Conservation (phyloP, 441 rosid genomes). For the Gossypium gossypioides region DNA sequence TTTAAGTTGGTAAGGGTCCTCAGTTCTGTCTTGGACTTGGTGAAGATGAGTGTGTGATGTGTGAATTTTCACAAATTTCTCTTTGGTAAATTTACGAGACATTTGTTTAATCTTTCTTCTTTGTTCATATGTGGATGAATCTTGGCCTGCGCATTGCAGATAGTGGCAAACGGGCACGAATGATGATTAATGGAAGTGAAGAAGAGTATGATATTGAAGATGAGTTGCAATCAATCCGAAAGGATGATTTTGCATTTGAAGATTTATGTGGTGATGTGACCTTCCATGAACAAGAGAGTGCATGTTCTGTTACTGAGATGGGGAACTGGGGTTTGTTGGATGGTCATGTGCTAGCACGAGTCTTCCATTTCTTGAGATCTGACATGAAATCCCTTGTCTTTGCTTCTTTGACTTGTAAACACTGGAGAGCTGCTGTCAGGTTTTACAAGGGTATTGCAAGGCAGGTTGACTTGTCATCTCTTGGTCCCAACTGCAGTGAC, state of each 20-base stretch:
- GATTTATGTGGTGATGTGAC: conserved; percentile 60
- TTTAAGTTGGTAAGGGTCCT: not conserved
- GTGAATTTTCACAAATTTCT: not conserved
- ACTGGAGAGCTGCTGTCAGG: conserved; percentile 75
- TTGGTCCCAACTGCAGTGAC: conserved; percentile 75
- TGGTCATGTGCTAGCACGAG: conserved; percentile 65
- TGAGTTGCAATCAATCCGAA: conserved; percentile 33
- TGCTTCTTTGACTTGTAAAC: conserved; percentile 87
- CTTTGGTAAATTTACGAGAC: not conserved
- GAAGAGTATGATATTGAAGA: conserved; percentile 55
- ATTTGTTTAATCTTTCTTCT: conserved; percentile 1
- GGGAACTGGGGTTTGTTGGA: conserved; percentile 81
- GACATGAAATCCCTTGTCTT: conserved; percentile 67
- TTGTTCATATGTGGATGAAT: conserved; percentile 13
- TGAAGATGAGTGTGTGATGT: not conserved
- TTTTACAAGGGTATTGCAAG: conserved; percentile 71
- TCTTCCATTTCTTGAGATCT: conserved; percentile 75
- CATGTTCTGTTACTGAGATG: conserved; percentile 30
- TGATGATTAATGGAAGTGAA: conserved; percentile 58
- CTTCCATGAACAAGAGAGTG: conserved; percentile 39
- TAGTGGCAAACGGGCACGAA: conserved; percentile 68
- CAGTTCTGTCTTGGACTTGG: not conserved
- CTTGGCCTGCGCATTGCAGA: conserved; percentile 33
- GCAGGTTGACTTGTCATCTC: conserved; percentile 69
- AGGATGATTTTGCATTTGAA: conserved; percentile 60